Evolutionary conservation across 257 asterid genomes (phyloP).

Genomic region (Ilex asprella): DNA sequence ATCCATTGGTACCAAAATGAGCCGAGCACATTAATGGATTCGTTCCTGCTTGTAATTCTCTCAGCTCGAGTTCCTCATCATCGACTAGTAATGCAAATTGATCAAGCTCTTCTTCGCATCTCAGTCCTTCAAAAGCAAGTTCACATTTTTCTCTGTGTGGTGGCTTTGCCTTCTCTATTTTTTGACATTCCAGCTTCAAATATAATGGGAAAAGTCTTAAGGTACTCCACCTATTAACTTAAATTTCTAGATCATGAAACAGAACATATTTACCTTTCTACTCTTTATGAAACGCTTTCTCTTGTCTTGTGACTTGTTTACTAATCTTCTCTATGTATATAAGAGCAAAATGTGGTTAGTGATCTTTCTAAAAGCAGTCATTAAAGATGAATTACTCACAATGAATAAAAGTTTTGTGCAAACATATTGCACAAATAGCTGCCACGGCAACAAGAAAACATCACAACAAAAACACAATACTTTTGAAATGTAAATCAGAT

Average conservation of each 20-base stretch:
- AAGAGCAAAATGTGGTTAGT: conserved; percentile 12
- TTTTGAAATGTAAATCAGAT: conserved; percentile 15
- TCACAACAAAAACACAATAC: no score
- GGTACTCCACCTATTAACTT: conserved; percentile 5
- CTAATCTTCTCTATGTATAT: conserved; percentile 60
- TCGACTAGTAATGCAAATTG: conserved; percentile 49
- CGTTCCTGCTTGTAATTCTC: conserved; percentile 77
- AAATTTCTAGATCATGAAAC: background rate
- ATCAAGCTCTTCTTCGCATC: conserved; percentile 38
- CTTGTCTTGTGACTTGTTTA: conserved; percentile 50
- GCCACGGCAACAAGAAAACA: no score
- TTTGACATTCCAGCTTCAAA: conserved; percentile 48
- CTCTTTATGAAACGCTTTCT: conserved; percentile 47
- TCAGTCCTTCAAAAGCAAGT: conserved; percentile 51
- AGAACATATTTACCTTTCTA: conserved; percentile 41
- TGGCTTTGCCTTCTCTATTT: conserved; percentile 36
- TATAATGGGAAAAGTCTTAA: conserved; percentile 10
- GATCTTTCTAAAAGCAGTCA: conserved; percentile 9
- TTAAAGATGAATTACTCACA: conserved; percentile 8
- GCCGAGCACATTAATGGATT: conserved; percentile 69
- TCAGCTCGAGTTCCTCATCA: conserved; percentile 93
- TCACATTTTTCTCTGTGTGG: conserved; percentile 61
- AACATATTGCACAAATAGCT: no score
- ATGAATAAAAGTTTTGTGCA: background rate
- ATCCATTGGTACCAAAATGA: conserved; percentile 60